Conservation (phyloP, 2,329 filamentous ascomycete species). For the Aureobasidium sp. region DNA sequence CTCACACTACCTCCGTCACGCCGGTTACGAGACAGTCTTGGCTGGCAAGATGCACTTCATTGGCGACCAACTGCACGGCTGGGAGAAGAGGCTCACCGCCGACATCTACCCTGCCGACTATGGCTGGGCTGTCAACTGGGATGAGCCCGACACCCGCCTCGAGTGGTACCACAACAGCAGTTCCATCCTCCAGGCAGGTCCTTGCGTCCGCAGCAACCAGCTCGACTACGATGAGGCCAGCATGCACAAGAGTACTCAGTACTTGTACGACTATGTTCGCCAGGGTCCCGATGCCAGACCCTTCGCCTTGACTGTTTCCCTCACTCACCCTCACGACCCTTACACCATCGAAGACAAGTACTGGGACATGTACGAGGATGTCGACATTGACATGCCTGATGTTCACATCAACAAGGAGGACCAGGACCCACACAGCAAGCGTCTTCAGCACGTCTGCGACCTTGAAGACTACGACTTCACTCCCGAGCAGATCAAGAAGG, state of each 20-base stretch:
- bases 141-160: slow-evolving; percentile 70
- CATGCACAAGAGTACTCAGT: slow-evolving; percentile 84
- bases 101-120: slow-evolving; percentile 94
- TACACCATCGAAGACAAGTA: slow-evolving; percentile 91
- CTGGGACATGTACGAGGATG: slow-evolving; percentile 84
- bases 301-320: slow-evolving; percentile 82
- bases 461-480: slow-evolving; percentile 76
- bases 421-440: slow-evolving; percentile 79
- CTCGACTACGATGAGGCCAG: slow-evolving; percentile 94
- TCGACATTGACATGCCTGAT: slow-evolving; percentile 76
- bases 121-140: slow-evolving; percentile 94
- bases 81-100: slow-evolving; percentile 83
- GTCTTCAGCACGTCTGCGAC: slow-evolving; percentile 77
- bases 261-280: slow-evolving; percentile 84
- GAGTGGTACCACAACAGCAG: slow-evolving; percentile 98
- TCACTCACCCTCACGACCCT: slow-evolving; percentile 90
- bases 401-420: slow-evolving; percentile 70
- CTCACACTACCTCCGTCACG: slow-evolving; percentile 76
- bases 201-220: slow-evolving; percentile 86
- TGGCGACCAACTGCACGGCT: slow-evolving; percentile 88
- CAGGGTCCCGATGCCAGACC: slow-evolving; percentile 63
- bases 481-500: slow-evolving; percentile 76
- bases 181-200: slow-evolving; percentile 81
- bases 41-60: slow-evolving; percentile 98
- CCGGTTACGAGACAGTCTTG: slow-evolving; percentile 81